Evolutionary conservation across 2,329 filamentous ascomycete species (phyloP), one percentile per base, ranked within the genome.

Genomic region (Colletotrichum brevisporum): DNA sequence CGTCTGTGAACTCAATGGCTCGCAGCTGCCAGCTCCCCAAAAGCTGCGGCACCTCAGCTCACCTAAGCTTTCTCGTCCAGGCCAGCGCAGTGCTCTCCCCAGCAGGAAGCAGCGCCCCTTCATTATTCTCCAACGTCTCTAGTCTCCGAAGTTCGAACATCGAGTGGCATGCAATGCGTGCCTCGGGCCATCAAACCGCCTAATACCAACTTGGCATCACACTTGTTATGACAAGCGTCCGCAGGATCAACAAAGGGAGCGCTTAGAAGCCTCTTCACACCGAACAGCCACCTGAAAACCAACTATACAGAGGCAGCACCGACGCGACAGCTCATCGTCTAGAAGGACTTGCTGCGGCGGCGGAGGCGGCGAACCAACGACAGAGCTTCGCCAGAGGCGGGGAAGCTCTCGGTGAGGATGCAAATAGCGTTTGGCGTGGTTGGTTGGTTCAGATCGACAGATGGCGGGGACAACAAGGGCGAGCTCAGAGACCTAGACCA

Each of bases 351-450:
- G 39, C 52, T 21, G 56, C 55, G 45, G 51, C 9, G 51, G 45
- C 51, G 41, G 21, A 3, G 21, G 43, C 62, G 24, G 24, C 59
- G 41, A 54, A 47, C 55, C 56, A 69, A 56, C 67, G 31, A 61
- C n/a, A 51, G 55, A 51, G 56, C 62, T 67, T 31, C 45, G 63
- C 18, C 62, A 56, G 27, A 54, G 66, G 62, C 24, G 50, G 62
- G 65, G 66, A 36, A 60, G 62, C 51, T 69, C 56, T 67, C 67
- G 55, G 67, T 69, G 67, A 57, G 55, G 61, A 65, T 41, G 53
- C 60, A 54, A 47, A 52, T 60, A 61, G 55, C 56, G 51, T 47
- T 36, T 56, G 43, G 56, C 51, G 43, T 50, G 62, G 43, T 47
- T 41, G 31, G 36, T 60, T 56, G 45, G 67, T 51, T 45, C 41